Conservation (phyloP, 2,329 filamentous ascomycete species). For the Corinectria fuckeliana region DNA sequence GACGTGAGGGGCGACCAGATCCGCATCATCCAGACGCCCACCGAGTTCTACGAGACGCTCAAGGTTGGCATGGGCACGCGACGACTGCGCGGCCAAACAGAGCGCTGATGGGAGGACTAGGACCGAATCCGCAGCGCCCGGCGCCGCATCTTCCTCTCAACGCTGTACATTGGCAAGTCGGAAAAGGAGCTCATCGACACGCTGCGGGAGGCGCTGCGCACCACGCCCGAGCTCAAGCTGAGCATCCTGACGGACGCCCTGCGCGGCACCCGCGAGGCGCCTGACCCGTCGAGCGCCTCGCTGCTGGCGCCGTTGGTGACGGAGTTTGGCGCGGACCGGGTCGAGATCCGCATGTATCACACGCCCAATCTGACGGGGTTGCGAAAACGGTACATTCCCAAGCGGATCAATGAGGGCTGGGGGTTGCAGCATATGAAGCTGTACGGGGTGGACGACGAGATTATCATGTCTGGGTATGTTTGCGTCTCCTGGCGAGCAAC, state of each 20-base stretch:
- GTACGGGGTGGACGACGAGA: constrained; percentile 93
- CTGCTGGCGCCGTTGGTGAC: constrained; percentile 81
- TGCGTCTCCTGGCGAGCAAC: not conserved
- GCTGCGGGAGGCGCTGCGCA: constrained; percentile 74
- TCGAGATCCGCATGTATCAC: constrained; percentile 97
- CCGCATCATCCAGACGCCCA: constrained; percentile 76
- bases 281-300: constrained; percentile 84
- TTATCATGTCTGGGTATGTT: constrained; percentile 85
- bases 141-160: constrained; percentile 87
- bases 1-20: constrained; percentile 83
- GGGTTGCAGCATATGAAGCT: constrained; percentile 99
- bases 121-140: constrained; percentile 82
- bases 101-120: constrained; percentile 49
- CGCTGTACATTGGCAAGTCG: constrained; percentile 92
- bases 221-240: constrained; percentile 78
- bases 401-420: constrained; percentile 96
- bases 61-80: constrained; percentile 64
- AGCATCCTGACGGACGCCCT: constrained; percentile 92
- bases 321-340: constrained; percentile 83
- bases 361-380: constrained; percentile 93
- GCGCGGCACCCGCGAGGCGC: constrained; percentile 89
- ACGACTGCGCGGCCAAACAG: not conserved
- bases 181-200: constrained; percentile 88
- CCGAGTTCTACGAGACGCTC: constrained; percentile 89
- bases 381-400: constrained; percentile 83